Percentiles rank a stretch among this genome's conserved stretches.
These are phyloP conservation scores for Bruguiera hainesii DNA, from an alignment of 441 rosid species.

Conservation along the genomic window DNA sequence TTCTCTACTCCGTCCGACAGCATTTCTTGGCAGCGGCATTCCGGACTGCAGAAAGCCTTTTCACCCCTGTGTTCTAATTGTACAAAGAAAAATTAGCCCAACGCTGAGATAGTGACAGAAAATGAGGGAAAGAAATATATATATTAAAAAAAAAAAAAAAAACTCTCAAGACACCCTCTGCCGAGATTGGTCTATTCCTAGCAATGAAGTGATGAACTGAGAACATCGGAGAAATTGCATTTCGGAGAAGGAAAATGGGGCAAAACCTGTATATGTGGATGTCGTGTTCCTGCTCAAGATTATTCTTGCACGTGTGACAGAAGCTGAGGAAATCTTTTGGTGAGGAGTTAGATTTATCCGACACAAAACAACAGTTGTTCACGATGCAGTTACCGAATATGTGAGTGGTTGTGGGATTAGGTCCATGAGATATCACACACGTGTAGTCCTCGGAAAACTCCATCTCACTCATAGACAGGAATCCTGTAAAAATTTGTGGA, in stretches of 20 bases:
- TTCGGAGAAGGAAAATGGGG: not conserved
- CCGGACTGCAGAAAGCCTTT: constrained; percentile 75
- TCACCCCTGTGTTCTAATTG: constrained; percentile 64
- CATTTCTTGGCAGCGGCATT: constrained; percentile 80
- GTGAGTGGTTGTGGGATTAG: constrained; percentile 82
- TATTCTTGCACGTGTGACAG: constrained; percentile 76
- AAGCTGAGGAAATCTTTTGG: constrained; percentile 48
- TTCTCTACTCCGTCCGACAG: constrained; percentile 50
- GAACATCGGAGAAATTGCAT: not conserved
- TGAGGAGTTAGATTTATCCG: constrained; percentile 27
- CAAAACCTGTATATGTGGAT: constrained; percentile 77
- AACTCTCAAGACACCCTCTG: not conserved
- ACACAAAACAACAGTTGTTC: constrained; percentile 30
- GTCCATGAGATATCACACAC: constrained; percentile 69
- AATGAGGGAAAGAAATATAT: not conserved
- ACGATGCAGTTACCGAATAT: constrained; percentile 73
- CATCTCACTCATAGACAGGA: constrained; percentile 47
- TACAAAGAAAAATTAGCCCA: not conserved
- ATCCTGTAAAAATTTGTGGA: constrained; percentile 24
- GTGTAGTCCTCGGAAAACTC: constrained; percentile 87
- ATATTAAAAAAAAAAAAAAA: too few species aligned
- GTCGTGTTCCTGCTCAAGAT: constrained; percentile 51
- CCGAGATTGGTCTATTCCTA: not conserved
- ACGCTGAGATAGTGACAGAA: not conserved
- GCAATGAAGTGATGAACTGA: not conserved